phyloP scores from a whole-genome alignment of 176 grass and related monocot species.

The Lolium multiflorum region DNA sequence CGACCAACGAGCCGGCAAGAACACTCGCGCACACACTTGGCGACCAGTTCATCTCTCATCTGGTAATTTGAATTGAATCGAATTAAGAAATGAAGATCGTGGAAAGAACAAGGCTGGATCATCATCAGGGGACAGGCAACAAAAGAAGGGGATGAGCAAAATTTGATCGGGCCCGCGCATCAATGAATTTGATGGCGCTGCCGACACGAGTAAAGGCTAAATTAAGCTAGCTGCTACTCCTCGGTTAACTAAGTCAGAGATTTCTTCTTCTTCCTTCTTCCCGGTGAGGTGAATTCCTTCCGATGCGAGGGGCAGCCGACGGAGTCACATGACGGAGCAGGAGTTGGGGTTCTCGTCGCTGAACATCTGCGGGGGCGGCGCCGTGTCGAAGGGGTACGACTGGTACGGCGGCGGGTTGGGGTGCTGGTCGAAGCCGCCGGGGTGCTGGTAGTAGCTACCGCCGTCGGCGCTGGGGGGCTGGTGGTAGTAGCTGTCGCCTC shows the following conservation, averaged over 20 bases:
- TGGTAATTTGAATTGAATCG: not conserved
- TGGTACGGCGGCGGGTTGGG: slow-evolving; percentile 32
- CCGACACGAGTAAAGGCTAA: slow-evolving; percentile 28
- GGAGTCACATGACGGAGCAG: slow-evolving; percentile 76
- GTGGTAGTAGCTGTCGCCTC: not conserved
- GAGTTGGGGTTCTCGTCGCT: slow-evolving; percentile 99
- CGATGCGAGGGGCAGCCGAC: not conserved
- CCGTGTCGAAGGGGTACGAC: slow-evolving; percentile 53
- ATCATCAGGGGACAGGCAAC: not conserved
- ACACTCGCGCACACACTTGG: not conserved
- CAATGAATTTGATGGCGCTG: not conserved
- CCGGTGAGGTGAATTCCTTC: not conserved
- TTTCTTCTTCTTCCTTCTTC: not conserved
- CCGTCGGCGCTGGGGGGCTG: not conserved
- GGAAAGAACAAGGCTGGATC: not conserved
- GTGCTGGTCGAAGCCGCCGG: slow-evolving; percentile 40
- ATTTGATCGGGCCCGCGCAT: slow-evolving; percentile 9
- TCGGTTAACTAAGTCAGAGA: not conserved
- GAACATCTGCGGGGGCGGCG: slow-evolving; percentile 73
- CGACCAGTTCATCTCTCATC: slow-evolving; percentile 13
- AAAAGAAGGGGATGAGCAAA: not conserved
- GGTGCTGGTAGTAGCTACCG: not conserved
- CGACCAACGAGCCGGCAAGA: not conserved
- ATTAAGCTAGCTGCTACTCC: slow-evolving; percentile 12
- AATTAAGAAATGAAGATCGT: not conserved